Percentiles rank a stretch among this genome's conserved stretches.
These are phyloP conservation scores for Leccinum rimulosum DNA, from an alignment of 768 basidiomycete genomes.

Conservation along the genomic window DNA sequence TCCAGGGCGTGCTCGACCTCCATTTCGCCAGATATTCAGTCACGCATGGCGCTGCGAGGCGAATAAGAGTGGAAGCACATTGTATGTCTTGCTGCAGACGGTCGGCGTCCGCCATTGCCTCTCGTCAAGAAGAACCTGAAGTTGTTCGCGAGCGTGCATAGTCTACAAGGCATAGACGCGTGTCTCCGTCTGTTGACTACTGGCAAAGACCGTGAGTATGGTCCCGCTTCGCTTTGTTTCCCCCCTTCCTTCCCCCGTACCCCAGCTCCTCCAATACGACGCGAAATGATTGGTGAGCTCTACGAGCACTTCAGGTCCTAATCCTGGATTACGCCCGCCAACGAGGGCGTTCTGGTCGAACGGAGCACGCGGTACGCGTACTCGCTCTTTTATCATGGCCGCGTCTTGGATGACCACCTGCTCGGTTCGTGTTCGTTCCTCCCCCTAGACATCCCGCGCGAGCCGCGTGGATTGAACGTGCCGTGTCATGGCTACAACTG, in stretches of 20 bases:
- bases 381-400: constrained; percentile 29
- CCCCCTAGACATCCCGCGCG: constrained; percentile 28
- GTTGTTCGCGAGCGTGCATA: constrained; percentile 31
- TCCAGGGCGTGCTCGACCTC: no score
- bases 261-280: constrained; percentile 39
- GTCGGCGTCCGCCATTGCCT: no score
- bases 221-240: not conserved
- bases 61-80: no score
- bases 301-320: constrained; percentile 32
- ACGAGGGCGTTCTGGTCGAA: constrained; percentile 14
- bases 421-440: constrained; percentile 24
- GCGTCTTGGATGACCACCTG: constrained; percentile 24
- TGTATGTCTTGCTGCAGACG: no score
- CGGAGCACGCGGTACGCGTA: constrained; percentile 31
- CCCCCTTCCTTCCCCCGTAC: not conserved
- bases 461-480: constrained; percentile 24
- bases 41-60: no score
- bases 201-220: constrained; percentile 35
- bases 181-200: constrained; percentile 28
- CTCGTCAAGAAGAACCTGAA: not conserved
- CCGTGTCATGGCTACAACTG: constrained; percentile 23
- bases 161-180: constrained; percentile 35
- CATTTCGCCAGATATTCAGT: no score
- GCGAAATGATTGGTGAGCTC: constrained; percentile 36
- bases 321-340: constrained; percentile 22